Percentiles rank a stretch among this genome's conserved stretches.
Evolutionary conservation across 129 eudicot species (phyloP).

Genomic region (Escallonia rubra): DNA sequence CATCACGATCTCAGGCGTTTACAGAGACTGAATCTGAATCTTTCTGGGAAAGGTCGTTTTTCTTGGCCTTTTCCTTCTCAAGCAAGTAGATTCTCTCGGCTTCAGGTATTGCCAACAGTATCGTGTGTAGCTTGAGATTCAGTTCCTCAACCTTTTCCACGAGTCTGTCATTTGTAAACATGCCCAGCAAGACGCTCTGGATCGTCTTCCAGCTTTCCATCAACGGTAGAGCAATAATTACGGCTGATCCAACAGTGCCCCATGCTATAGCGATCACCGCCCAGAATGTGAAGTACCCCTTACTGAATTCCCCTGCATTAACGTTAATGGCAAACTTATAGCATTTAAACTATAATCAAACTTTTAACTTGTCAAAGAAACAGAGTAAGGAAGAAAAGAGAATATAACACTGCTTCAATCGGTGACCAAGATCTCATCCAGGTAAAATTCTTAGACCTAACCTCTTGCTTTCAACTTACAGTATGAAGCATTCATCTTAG

Average conservation of each 20-base stretch:
- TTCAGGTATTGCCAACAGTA: slow-evolving; percentile 73
- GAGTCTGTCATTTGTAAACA: slow-evolving; percentile 82
- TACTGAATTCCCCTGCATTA: slow-evolving; percentile 61
- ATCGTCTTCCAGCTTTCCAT: slow-evolving; percentile 85
- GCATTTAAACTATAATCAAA: too few species aligned
- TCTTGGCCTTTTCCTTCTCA: slow-evolving; percentile 77
- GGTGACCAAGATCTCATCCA: too few species aligned
- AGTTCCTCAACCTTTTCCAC: slow-evolving; percentile 75
- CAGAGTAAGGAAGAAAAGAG: too few species aligned
- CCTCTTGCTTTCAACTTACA: too few species aligned
- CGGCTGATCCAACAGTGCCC: slow-evolving; percentile 93
- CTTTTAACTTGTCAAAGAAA: too few species aligned
- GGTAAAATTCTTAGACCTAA: too few species aligned
- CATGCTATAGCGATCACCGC: slow-evolving; percentile 89
- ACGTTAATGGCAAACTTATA: not conserved
- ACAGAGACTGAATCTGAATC: not conserved
- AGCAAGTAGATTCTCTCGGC: slow-evolving; percentile 70
- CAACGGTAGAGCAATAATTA: slow-evolving; percentile 73
- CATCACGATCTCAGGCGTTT: not conserved
- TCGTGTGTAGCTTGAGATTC: slow-evolving; percentile 59
- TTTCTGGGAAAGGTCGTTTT: slow-evolving; percentile 46
- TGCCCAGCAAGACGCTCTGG: slow-evolving; percentile 52
- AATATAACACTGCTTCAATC: too few species aligned
- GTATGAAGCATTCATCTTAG: too few species aligned
- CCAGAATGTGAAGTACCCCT: slow-evolving; percentile 91